Evolutionary conservation across 2,329 filamentous ascomycete genomes (phyloP), one percentile per base, ranked within the genome.

Genomic region (Hypoxylon sp.): DNA sequence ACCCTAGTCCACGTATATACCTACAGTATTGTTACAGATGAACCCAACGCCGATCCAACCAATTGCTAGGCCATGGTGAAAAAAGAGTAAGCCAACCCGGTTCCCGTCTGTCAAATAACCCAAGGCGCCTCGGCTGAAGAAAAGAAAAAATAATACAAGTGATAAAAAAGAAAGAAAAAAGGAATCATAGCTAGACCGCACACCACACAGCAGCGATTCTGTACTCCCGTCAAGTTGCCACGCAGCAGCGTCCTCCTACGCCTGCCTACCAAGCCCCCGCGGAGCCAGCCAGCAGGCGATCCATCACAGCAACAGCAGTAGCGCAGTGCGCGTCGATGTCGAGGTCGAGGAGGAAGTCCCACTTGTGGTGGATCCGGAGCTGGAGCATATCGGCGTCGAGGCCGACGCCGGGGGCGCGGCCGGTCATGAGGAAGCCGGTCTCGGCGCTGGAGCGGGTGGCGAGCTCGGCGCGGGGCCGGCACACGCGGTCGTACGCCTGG

Each of bases 401-500:
- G 1, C 66, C 65, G n/a, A 68, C 52, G 8, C 67, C 62, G 3
- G 62, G 62, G 4, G 55, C 59, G 3, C 52, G 55, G 2, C 70
- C 70, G 0, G 67, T 66, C 1, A 69, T 52, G 1, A 69, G 50
- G 1, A 64, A 21, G 3, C 55, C 60, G 2, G 56, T 60, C n/a
- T 67, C 63, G n/a, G 43, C 54, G n/a, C 59, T 62, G 6, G 62
- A 54, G 1, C 21, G 47, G 5, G 56, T 52, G 2, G 66, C 66
- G 8, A 52, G 58, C 42, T 71, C 69, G 4, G 70, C 69, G 4
- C 69, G 66, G 0, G 69, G 68, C 10, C 70, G 62, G 35, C 68
- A 72, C 1, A 68, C 62, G 4, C 58, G 59, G 27, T 72, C 70
- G 41, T 65, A 72, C 2, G 69, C 68, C n/a, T 63, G 63, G 3